Percentiles rank a stretch among this genome's conserved stretches.
Evolutionary conservation across 257 asterid species (phyloP).

Genomic region (Petunia axillaris): DNA sequence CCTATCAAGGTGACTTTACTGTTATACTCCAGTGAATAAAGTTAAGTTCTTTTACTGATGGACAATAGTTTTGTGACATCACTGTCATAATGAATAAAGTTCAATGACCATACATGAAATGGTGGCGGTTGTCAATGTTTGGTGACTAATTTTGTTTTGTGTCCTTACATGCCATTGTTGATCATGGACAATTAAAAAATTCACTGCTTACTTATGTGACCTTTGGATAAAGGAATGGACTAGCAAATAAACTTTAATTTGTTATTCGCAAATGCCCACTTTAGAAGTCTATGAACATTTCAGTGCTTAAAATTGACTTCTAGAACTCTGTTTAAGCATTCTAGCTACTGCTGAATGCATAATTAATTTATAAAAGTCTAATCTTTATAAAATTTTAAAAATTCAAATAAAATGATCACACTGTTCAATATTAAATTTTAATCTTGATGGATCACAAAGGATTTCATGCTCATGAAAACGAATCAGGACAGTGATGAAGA

Average conservation of each 20-base stretch:
- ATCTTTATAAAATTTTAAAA: too few relatives aligned
- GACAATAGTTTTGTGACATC: neutral
- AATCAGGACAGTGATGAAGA: too few relatives aligned
- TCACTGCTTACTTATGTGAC: neutral
- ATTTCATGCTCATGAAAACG: too few relatives aligned
- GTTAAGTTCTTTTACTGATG: neutral
- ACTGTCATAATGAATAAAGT: too few relatives aligned
- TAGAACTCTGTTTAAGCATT: conserved; percentile 22
- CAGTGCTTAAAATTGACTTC: conserved; percentile 28
- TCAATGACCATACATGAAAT: neutral
- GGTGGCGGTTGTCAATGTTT: neutral
- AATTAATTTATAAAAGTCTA: too few relatives aligned
- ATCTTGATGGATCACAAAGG: too few relatives aligned
- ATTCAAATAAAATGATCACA: too few relatives aligned
- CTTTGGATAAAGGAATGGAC: neutral
- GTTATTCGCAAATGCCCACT: conserved; percentile 15
- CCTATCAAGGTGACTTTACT: neutral
- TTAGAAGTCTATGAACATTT: neutral
- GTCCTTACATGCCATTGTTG: neutral
- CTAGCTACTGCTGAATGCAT: conserved; percentile 10
- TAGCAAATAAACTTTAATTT: neutral
- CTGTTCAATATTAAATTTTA: too few relatives aligned
- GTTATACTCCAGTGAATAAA: neutral
- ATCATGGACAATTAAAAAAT: conserved; percentile 8
- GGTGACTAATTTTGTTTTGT: neutral